Percentiles rank a stretch among this genome's conserved stretches.
phyloP scores from a whole-genome alignment of 2,329 filamentous ascomycete species.

The Aureobasidium sp. region DNA sequence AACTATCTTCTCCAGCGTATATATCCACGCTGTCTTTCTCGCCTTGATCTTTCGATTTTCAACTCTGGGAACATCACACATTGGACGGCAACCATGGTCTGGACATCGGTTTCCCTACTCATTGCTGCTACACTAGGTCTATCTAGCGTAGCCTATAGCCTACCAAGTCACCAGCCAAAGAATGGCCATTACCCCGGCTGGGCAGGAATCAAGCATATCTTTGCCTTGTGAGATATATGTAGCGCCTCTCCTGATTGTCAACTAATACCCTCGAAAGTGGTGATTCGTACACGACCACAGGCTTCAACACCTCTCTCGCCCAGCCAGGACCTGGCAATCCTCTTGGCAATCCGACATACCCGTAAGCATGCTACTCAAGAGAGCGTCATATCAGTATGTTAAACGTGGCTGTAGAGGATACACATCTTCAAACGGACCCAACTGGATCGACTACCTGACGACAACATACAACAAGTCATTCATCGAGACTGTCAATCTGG shows the following conservation, averaged over 20 bases:
- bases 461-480: slow-evolving; percentile 38
- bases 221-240: slow-evolving; percentile 22
- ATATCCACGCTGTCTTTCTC: neutral
- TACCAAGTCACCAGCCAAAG: neutral
- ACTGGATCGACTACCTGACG: slow-evolving; percentile 49
- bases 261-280: slow-evolving; percentile 34
- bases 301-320: slow-evolving; percentile 47
- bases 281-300: slow-evolving; percentile 54
- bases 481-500: slow-evolving; percentile 47
- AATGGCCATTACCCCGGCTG: slow-evolving; percentile 21
- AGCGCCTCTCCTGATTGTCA: neutral
- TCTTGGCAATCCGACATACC: slow-evolving; percentile 55
- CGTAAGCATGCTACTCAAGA: slow-evolving; percentile 19
- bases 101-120: neutral
- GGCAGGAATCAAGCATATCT: slow-evolving; percentile 21
- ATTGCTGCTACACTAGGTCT: neutral
- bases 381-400: neutral
- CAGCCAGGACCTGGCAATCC: slow-evolving; percentile 50
- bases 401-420: slow-evolving; percentile 16
- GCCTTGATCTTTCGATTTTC: neutral
- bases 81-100: neutral
- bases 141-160: neutral
- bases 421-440: slow-evolving; percentile 39
- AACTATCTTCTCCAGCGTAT: neutral
- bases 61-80: neutral